Base-by-base conservation (phyloP, 2,329 filamentous ascomycete genomes). In the Exophiala sp. region DNA sequence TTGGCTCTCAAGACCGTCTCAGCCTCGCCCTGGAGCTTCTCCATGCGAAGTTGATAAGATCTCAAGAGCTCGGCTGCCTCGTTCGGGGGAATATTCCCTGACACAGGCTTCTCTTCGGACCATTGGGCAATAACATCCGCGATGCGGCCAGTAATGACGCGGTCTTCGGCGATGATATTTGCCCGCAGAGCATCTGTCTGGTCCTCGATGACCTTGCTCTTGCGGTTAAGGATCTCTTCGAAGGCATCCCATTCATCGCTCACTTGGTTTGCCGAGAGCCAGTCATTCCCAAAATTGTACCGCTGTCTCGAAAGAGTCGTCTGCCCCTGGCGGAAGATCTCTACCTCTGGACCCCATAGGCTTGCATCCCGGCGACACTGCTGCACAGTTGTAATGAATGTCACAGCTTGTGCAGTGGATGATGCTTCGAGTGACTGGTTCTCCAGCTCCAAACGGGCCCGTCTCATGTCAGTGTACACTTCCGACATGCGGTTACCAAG, bases 371-470 rank as follows among this genome's bases (percentile, higher is more conserved):
- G 83, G 73, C 94, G 95, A 72, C 89, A 96, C 64, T 88, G 88
- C 70, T 98, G 93, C 3, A 98, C 93, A 46, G 91, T 90, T 0
- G 94, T 98, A 65, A 99, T 98, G 70, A 98, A 98, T 30, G 93
- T 88, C 2, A 99, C 94, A 19, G 94, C 93, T 65, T 97, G 90
- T 0, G 91, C 91, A 3, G 93, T 99, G 1, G 93, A 97, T 3
- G 88, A 91, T 16, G 90, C 88, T 66, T 97, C 91, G 37, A 97
- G 80, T 21, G 88, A 91, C 65, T 96, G 90, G 29, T 85, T 80
- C 69, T 99, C 94, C 10, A 99, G 78, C 60, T 96, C 88, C 60
- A 86, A 85, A 19, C 91, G 82, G 8, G 91, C 88, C 68, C 89
- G 89, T 62, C 95, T 87, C 53, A 98, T 86, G 56, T 97, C 91